Evolutionary conservation across 179 eudicot genomes (phyloP), one percentile per base, ranked within the genome.

Genomic region (Silene vulgaris): DNA sequence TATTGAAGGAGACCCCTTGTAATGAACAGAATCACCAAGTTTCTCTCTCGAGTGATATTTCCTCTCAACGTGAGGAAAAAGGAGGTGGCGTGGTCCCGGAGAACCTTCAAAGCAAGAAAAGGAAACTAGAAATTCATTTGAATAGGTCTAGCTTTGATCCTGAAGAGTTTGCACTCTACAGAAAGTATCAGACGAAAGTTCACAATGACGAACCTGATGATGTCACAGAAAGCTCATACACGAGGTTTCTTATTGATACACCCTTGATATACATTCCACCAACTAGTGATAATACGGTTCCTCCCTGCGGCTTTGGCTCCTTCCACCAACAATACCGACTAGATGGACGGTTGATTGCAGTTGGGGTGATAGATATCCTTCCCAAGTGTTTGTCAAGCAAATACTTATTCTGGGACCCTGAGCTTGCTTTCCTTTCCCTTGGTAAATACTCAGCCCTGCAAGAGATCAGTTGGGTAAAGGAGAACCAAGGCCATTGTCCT

Each of bases 401-500:
- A 82, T 96, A 96, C 86, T 75, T 96, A 69, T 96, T 96, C 72
- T 96, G 99, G 99, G 97, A 93, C 69, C 99, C 97, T 35, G 96
- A 96, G 71, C 66, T 85, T 82, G 97, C 97, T 57, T 88, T 84
- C 76, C 79, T 93, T 60, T 96, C 99, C 9, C 88, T 95, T 59
- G 99, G 99, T 19, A 93, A 93, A 80, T 89, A 84, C 76, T 89
- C 97, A 1, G 96, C 96, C 70, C 77, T 96, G 65, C 86, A 96
- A 84, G 97, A 96, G 84, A 91, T 96, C 68, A 73, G 67, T 29
- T 96, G 99, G 89, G 90, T 96, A 43, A 88, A 81, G 40, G 96
- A 88, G 86, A 92, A 82, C 80, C 80, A 91, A 75, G 79, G 54
- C 32, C 82, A 80, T 78, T 92, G 96, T 76, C 97, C 93, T 12